Evolutionary conservation across 108 stramenopile species (phyloP), one percentile per base, ranked within the genome.

Genomic region (Seminavis robusta): DNA sequence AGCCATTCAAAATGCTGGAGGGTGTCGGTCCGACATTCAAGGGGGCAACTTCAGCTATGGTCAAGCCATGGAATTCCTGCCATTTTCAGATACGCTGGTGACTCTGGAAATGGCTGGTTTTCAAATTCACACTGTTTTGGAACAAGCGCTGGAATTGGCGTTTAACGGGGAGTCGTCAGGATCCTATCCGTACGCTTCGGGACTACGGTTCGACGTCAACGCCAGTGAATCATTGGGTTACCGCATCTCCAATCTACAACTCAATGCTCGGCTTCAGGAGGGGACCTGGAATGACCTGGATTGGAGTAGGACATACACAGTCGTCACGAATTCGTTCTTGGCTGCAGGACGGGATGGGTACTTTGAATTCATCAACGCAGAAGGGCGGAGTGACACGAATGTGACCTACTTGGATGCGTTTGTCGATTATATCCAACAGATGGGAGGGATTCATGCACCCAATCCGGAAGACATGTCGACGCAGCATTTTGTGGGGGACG

Each of bases 1-100:
- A 25, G 67, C 72, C 2, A 60, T 83, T 44, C 39, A 67, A 45
- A 79, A 83, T 61, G 39, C 36, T 11, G 82, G 77, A 15, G 60
- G 57, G 3, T 72, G 69, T 47, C 29, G 67, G 10, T 34, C 55
- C 0, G 52, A 63, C 43, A 62, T 83, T n/a, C 20, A 24, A 23
- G 26, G 11, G 1, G 63, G 63, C 7, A 52, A 73, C 28, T 24
- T 69, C 40, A 77, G 56, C 9, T 25, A 30, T 16, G 58, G 45
- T 5, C 31, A 72, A 41, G 74, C 60, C 10, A 53, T 46, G 43
- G 25, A 33, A 1, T 11, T 37, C 36, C 9, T 37, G 11, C 68
- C 67, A 0, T 63, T 79, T 50, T 26, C 55, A 3, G 56, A 76
- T 26, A 54, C 55, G 1, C 26, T 79, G 27, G 74, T 73, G 2